Base-by-base conservation (phyloP, 1,284 basidiomycete genomes). In the Flammula alnicola region DNA sequence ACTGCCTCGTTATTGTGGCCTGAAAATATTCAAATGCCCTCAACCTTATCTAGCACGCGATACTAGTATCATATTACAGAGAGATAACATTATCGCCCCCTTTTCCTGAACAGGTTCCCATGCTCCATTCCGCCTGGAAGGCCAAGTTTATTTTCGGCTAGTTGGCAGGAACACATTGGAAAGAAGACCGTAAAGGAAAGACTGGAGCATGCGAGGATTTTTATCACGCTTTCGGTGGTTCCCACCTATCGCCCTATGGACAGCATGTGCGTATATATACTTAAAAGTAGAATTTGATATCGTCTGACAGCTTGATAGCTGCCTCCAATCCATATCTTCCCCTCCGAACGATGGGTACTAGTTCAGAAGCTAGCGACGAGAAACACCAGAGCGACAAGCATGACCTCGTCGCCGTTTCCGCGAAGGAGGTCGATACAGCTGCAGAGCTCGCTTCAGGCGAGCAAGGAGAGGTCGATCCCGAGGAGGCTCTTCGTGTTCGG, bases 401-500 rank as follows among this genome's bases (percentile, higher is more conserved):
- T 30, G 57, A 54, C 9, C 41, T 52, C 29, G 52, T 67, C n/a
- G 53, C 61, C 12, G 58, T 70, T n/a, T 60, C 64, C 1, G 53
- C 59, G 39, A 73, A 68, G 48, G 73, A 79, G 32, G 72, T 80
- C 14, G 81, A 85, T 62, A 80, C 80, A 12, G 83, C 77, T 22
- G 83, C 83, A 17, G 75, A 76, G 52, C 65, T 83, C 26, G 72
- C 74, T 2, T 72, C 77, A 5, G 77, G 78, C 16, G 65, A 71
- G 33, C 68, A 74, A 14, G 63, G 63, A 19, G 68, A 67, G 23
- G 57, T 85, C 42, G 78, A 83, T 55, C 77, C 78, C 0, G 66
- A 57, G 6, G 83, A 86, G 63, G 76, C 78, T 4, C 55, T 66
- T 20, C 74, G 80, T 40, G 67, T 86, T 36, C 70, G 81, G 83